Conservation (phyloP, 1,284 basidiomycete species). For the Irpex sp. region DNA sequence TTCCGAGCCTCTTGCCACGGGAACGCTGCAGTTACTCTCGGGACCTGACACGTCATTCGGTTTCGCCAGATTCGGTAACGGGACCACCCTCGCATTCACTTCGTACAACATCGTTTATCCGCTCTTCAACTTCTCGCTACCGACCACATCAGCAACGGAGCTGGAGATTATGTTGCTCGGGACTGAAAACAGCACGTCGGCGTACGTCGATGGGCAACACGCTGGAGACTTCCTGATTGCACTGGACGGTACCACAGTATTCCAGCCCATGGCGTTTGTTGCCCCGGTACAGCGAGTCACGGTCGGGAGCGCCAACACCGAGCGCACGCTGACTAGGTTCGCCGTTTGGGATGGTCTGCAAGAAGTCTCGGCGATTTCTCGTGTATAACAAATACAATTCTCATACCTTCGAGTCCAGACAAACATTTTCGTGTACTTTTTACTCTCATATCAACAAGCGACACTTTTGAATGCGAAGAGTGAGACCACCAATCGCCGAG, state of each 20-base stretch:
- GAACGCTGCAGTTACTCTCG: slow-evolving; percentile 14
- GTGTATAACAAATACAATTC: background rate
- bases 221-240: slow-evolving; percentile 21
- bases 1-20: slow-evolving; percentile 3
- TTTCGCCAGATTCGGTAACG: slow-evolving; percentile 9
- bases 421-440: background rate
- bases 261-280: slow-evolving; percentile 24
- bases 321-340: slow-evolving; percentile 8
- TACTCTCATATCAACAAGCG: background rate
- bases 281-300: slow-evolving; percentile 18
- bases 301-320: slow-evolving; percentile 2
- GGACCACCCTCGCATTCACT: slow-evolving; percentile 21
- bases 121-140: slow-evolving; percentile 20
- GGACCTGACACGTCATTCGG: slow-evolving; percentile 23
- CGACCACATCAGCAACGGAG: background rate
- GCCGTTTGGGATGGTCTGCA: slow-evolving; percentile 20
- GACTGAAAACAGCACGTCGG: slow-evolving; percentile 20
- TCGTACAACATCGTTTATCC: slow-evolving; percentile 23
- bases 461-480: background rate
- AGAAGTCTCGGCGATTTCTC: slow-evolving; percentile 3
- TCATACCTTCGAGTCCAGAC: background rate
- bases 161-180: slow-evolving; percentile 19
- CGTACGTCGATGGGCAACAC: slow-evolving; percentile 19
- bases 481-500: background rate
- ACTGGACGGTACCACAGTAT: slow-evolving; percentile 18